Conservation (phyloP, 768 basidiomycete genomes). For the Xerocomellus amylosporus region DNA sequence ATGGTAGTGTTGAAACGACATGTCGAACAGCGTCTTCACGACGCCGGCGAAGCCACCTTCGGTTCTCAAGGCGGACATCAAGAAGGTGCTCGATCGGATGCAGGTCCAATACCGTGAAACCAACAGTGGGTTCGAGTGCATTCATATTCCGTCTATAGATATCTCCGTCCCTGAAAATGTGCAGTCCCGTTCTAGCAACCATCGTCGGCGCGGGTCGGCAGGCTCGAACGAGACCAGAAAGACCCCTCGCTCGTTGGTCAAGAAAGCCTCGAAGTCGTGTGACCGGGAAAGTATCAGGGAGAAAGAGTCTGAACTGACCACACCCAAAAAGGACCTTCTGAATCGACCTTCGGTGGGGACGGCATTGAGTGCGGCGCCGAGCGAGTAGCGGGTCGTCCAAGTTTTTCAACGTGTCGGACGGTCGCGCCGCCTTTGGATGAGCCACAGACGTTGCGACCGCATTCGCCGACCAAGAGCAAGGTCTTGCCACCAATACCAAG, state of each 20-base stretch:
- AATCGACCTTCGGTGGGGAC: slow-evolving; percentile 43
- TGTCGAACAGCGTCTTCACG: slow-evolving; percentile 74
- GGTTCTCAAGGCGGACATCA: slow-evolving; percentile 80
- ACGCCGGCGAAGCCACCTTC: slow-evolving; percentile 87
- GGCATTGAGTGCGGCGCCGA: slow-evolving; percentile 57
- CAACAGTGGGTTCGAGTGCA: slow-evolving; percentile 92
- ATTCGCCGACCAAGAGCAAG: slow-evolving; percentile 58
- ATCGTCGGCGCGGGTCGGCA: slow-evolving; percentile 44
- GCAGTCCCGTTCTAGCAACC: slow-evolving; percentile 32
- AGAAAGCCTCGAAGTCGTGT: slow-evolving; percentile 69
- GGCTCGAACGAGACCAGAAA: slow-evolving; percentile 52
- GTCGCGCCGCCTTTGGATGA: slow-evolving; percentile 28
- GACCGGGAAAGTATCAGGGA: slow-evolving; percentile 45
- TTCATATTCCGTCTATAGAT: slow-evolving; percentile 93
- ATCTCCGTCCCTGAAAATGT: slow-evolving; percentile 57
- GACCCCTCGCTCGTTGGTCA: slow-evolving; percentile 55
- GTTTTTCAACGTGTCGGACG: slow-evolving; percentile 71
- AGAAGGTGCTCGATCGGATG: slow-evolving; percentile 86
- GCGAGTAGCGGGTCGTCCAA: slow-evolving; percentile 78
- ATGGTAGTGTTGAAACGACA: not conserved
- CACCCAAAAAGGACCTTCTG: slow-evolving; percentile 47
- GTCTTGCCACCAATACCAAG: slow-evolving; percentile 78
- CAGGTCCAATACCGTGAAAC: slow-evolving; percentile 92
- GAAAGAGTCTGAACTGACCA: slow-evolving; percentile 39
- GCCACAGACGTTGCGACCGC: slow-evolving; percentile 36